phyloP scores from a whole-genome alignment of 108 stramenopile species.

The Fistulifera solaris region DNA sequence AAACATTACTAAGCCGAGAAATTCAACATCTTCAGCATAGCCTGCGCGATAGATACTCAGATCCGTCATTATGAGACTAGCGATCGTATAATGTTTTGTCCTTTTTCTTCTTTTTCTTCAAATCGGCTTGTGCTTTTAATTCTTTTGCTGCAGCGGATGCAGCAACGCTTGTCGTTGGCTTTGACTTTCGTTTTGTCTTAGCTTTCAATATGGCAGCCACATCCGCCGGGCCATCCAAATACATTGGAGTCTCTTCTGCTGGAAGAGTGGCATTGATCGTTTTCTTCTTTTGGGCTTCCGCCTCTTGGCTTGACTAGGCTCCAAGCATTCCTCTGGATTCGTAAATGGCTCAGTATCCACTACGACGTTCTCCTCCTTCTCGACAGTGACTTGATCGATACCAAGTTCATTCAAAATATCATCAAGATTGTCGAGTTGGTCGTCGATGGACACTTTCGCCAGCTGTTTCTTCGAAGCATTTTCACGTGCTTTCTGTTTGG shows the following conservation, averaged over 20 bases:
- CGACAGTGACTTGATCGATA: conserved; percentile 8
- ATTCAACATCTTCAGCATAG: no score
- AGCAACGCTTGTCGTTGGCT: conserved; percentile 12
- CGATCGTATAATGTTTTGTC: conserved; percentile 6
- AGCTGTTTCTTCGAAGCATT: conserved; percentile 9
- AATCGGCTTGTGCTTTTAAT: not conserved
- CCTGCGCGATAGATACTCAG: no score
- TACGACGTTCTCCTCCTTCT: conserved; percentile 9
- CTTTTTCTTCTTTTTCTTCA: conserved; percentile 25
- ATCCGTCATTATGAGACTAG: not conserved
- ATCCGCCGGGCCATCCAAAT: conserved; percentile 12
- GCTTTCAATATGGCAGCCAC: conserved; percentile 31
- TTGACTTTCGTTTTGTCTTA: conserved; percentile 19
- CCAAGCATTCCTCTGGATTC: not conserved
- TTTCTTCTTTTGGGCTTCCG: conserved; percentile 18
- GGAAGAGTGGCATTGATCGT: not conserved
- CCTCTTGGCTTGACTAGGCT: conserved; percentile 1
- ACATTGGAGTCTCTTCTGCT: not conserved
- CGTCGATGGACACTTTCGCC: conserved; percentile 11
- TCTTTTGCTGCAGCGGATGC: conserved; percentile 20
- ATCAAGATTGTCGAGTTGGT: conserved; percentile 24
- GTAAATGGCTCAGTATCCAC: not conserved
- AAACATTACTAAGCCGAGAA: no score
- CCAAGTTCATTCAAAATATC: conserved; percentile 25
- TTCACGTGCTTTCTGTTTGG: conserved; percentile 9